Conservation (phyloP, 1,284 basidiomycete species). For the Tilletia walkeri region DNA sequence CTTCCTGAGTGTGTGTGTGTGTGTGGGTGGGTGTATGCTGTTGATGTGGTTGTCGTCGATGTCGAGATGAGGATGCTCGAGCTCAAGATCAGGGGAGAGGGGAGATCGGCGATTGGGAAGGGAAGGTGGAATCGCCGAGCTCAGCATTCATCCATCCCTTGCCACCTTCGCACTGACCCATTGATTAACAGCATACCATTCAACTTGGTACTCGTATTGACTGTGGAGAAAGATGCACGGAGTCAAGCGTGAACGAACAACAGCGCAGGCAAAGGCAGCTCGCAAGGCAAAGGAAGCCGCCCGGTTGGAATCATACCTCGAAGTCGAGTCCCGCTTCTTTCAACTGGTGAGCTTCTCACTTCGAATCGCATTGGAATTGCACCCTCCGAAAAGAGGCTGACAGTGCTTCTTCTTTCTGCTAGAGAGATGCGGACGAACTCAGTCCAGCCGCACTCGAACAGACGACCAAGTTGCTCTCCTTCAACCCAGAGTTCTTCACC, state of each 20-base stretch:
- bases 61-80: constrained; percentile 8
- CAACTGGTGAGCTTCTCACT: constrained; percentile 19
- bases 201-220: too few species aligned
- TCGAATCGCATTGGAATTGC: background rate
- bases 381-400: too few species aligned
- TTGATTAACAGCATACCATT: too few species aligned
- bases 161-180: too few species aligned
- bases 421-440: constrained; percentile 14
- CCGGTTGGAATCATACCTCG: constrained; percentile 37
- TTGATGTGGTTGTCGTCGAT: background rate
- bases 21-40: background rate
- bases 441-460: constrained; percentile 29
- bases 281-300: constrained; percentile 43
- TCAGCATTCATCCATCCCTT: too few species aligned
- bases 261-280: constrained; percentile 31
- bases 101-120: too few species aligned
- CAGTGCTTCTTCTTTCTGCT: background rate
- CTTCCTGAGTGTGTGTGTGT: constrained; percentile 3
- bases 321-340: constrained; percentile 36
- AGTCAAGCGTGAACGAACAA: constrained; percentile 26
- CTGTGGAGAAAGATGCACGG: constrained; percentile 22
- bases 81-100: background rate
- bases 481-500: constrained; percentile 53
- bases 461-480: constrained; percentile 41
- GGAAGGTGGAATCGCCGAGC: too few species aligned